Percentiles rank a stretch among this genome's conserved stretches.
phyloP scores from a whole-genome alignment of 208 protist species.

The Acanthamoeba healyi region DNA sequence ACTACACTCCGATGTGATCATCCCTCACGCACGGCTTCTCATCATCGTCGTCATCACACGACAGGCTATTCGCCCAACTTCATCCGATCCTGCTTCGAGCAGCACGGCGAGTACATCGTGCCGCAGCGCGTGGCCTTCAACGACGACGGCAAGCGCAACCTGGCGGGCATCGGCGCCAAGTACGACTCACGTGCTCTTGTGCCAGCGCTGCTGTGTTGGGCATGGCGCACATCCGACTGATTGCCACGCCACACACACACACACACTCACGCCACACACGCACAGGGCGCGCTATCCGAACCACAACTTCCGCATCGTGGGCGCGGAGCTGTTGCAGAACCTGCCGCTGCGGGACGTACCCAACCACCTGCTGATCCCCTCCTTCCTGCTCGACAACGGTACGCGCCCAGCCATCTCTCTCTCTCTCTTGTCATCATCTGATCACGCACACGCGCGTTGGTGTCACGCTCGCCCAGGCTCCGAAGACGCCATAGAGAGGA shows the following conservation, averaged over 20 bases:
- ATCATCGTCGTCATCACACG: not conserved
- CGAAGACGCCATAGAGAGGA: not conserved
- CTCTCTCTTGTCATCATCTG: not conserved
- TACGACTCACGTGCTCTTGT: not conserved
- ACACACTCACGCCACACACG: too few species aligned
- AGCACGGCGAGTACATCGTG: not conserved
- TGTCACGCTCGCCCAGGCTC: not conserved
- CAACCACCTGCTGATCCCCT: conserved; percentile 15
- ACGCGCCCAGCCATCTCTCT: not conserved
- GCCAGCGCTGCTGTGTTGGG: not conserved
- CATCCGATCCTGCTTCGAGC: not conserved
- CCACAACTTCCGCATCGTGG: conserved; percentile 18
- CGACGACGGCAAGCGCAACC: conserved; percentile 35
- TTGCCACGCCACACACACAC: too few species aligned
- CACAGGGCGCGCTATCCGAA: not conserved
- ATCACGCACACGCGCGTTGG: too few species aligned
- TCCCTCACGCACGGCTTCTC: not conserved
- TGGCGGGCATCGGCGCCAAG: conserved; percentile 25
- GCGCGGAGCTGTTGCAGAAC: conserved; percentile 15
- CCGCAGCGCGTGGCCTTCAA: not conserved
- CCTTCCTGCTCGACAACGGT: conserved; percentile 56
- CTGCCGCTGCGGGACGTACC: conserved; percentile 1
- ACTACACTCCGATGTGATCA: too few species aligned
- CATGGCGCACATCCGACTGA: too few species aligned
- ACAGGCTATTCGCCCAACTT: conserved; percentile 18